A percentile compares a stretch with the other conserved stretches of the same genome.
phyloP scores from a whole-genome alignment of 1,284 basidiomycete genomes.

The Mycosarcoma maydis region DNA sequence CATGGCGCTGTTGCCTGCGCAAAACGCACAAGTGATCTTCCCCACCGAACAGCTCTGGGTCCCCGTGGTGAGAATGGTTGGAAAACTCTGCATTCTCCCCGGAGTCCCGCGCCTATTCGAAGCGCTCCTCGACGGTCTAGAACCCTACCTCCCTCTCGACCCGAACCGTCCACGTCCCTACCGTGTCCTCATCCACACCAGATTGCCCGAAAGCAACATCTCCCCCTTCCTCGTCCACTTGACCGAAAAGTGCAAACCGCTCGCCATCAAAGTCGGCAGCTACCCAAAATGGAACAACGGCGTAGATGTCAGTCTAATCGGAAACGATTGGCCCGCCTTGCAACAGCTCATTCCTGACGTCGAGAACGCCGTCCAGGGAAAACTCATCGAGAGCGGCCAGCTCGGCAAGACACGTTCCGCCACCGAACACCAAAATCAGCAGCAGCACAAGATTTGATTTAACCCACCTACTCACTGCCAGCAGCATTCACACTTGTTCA shows the following conservation, averaged over 20 bases:
- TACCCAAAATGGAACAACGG: conserved; percentile 71
- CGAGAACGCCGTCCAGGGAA: conserved; percentile 69
- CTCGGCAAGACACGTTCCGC: conserved; percentile 58
- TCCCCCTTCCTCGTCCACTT: conserved; percentile 85
- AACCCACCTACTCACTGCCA: too few species aligned
- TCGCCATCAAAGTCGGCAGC: conserved; percentile 83
- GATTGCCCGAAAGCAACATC: conserved; percentile 79
- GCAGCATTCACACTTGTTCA: too few species aligned
- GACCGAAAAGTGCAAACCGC: conserved; percentile 77
- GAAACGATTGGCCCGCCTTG: conserved; percentile 68
- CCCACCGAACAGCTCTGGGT: conserved; percentile 74
- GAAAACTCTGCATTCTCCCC: conserved; percentile 87
- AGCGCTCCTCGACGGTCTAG: conserved; percentile 68
- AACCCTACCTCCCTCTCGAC: conserved; percentile 71
- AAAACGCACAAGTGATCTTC: conserved; percentile 56
- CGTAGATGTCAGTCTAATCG: conserved; percentile 84
- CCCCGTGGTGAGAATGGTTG: conserved; percentile 82
- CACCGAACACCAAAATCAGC: too few species aligned
- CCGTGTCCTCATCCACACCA: conserved; percentile 69
- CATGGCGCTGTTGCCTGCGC: conserved; percentile 62
- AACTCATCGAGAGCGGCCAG: conserved; percentile 69
- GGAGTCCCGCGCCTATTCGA: conserved; percentile 89
- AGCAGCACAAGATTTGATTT: conserved; percentile 26
- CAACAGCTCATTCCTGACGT: conserved; percentile 64
- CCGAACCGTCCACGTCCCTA: conserved; percentile 49